Evolutionary conservation across 768 basidiomycete genomes (phyloP).

Genomic region (Megacollybia marginata): DNA sequence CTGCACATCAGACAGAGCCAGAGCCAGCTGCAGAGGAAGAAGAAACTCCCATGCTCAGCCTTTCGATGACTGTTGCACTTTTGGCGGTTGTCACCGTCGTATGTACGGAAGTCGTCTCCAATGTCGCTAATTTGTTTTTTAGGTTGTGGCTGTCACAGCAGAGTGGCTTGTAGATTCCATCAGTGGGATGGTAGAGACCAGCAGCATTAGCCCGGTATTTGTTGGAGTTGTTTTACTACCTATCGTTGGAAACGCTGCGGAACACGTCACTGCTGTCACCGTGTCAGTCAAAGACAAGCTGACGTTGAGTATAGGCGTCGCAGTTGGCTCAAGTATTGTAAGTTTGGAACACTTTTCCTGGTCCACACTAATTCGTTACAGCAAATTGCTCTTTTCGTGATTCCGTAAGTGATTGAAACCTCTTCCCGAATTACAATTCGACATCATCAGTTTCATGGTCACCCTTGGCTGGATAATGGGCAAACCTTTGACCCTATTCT

Average conservation of each 20-base stretch:
- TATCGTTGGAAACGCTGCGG: slow-evolving; percentile 85
- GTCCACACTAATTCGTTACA: slow-evolving; percentile 19
- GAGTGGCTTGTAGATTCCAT: slow-evolving; percentile 48
- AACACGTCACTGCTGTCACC: slow-evolving; percentile 87
- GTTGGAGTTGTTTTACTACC: slow-evolving; percentile 73
- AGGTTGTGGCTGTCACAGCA: slow-evolving; percentile 55
- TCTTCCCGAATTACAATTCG: not conserved
- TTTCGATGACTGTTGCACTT: slow-evolving; percentile 44
- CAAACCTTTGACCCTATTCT: slow-evolving; percentile 74
- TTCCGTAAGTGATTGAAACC: slow-evolving; percentile 50
- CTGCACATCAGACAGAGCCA: not conserved
- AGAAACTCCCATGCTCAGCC: slow-evolving; percentile 48
- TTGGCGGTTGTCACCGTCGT: slow-evolving; percentile 60
- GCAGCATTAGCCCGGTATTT: slow-evolving; percentile 47
- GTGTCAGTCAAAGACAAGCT: slow-evolving; percentile 89
- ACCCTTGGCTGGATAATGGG: slow-evolving; percentile 74
- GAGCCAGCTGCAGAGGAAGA: slow-evolving; percentile 35
- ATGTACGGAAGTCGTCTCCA: not conserved
- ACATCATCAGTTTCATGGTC: slow-evolving; percentile 52
- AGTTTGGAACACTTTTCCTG: slow-evolving; percentile 15
- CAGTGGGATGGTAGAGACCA: slow-evolving; percentile 38
- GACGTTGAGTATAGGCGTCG: slow-evolving; percentile 80
- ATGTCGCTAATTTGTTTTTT: slow-evolving; percentile 11
- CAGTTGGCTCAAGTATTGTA: slow-evolving; percentile 82
- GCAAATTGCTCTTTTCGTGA: slow-evolving; percentile 82